phyloP scores from a whole-genome alignment of 2,329 filamentous ascomycete genomes.

The Parastagonospora avenae region DNA sequence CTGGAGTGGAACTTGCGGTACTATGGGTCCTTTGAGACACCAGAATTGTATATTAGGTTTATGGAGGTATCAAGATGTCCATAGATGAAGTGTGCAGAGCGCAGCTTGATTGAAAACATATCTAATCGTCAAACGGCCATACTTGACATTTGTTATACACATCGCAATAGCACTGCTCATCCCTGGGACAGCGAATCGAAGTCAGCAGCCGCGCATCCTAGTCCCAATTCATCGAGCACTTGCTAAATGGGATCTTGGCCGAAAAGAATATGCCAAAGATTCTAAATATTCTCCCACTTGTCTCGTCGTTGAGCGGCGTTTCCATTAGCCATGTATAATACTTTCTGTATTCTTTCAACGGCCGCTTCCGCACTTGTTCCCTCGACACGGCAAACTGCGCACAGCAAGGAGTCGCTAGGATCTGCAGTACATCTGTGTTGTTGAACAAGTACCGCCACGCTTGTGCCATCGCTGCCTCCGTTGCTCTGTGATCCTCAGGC shows the following conservation, averaged over 20 bases:
- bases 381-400: slow-evolving; percentile 45
- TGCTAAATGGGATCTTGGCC: slow-evolving; percentile 25
- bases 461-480: slow-evolving; percentile 18
- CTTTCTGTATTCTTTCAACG: slow-evolving; percentile 33
- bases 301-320: slow-evolving; percentile 28
- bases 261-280: slow-evolving; percentile 35
- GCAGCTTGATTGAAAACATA: no score
- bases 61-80: no score
- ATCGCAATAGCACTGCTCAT: slow-evolving; percentile 26
- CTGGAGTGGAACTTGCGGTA: no score
- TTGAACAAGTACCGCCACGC: slow-evolving; percentile 24
- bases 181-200: slow-evolving; percentile 21
- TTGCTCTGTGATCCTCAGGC: slow-evolving; percentile 13
- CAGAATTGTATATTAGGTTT: no score
- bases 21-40: no score
- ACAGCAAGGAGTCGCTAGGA: slow-evolving; percentile 54
- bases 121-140: no score
- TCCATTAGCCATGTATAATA: slow-evolving; percentile 29
- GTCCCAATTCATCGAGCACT: slow-evolving; percentile 8
- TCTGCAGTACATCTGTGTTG: slow-evolving; percentile 13
- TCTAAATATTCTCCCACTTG: slow-evolving; percentile 28
- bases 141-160: slow-evolving; percentile 21
- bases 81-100: no score
- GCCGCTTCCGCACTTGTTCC: slow-evolving; percentile 29
- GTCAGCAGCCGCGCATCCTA: slow-evolving; percentile 4